Evolutionary conservation across 2,329 filamentous ascomycete species (phyloP).

Genomic region (Byssochlamys sp.): DNA sequence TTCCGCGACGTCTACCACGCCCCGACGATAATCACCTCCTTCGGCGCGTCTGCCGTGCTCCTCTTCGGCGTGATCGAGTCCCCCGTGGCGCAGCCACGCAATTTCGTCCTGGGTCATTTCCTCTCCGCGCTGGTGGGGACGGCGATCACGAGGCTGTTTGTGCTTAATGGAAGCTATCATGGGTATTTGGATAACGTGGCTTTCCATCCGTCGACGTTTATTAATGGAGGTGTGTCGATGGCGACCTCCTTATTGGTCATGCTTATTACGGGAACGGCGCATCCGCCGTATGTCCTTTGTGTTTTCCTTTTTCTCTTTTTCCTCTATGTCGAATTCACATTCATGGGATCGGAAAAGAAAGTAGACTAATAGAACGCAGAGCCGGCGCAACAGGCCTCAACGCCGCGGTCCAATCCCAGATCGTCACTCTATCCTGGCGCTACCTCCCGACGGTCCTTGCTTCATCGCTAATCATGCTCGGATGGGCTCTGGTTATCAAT

Average conservation of each 20-base stretch:
- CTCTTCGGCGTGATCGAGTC: slow-evolving; percentile 23
- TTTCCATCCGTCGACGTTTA: slow-evolving; percentile 17
- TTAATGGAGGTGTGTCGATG: slow-evolving; percentile 12
- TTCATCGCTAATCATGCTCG: slow-evolving; percentile 20
- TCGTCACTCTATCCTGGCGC: slow-evolving; percentile 24
- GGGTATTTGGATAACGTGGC: slow-evolving; percentile 13
- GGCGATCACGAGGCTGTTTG: slow-evolving; percentile 23
- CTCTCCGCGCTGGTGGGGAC: slow-evolving; percentile 22
- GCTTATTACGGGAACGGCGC: slow-evolving; percentile 24
- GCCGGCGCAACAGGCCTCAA: slow-evolving; percentile 26
- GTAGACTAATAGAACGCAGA: neutral
- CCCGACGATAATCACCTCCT: slow-evolving; percentile 8
- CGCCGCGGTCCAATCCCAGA: slow-evolving; percentile 17
- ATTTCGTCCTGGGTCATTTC: slow-evolving; percentile 25
- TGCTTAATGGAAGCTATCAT: slow-evolving; percentile 20
- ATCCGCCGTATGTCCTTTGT: slow-evolving; percentile 15
- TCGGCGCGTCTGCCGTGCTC: slow-evolving; percentile 24
- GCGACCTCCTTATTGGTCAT: slow-evolving; percentile 26
- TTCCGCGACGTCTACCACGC: slow-evolving; percentile 9
- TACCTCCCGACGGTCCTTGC: slow-evolving; percentile 21
- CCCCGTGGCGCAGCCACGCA: slow-evolving; percentile 23
- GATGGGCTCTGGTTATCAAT: slow-evolving; percentile 20
- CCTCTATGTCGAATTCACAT: no score
- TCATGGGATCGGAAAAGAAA: no score
- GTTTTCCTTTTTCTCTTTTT: no score